Conservation (phyloP, 2,329 filamentous ascomycete genomes). For the Hypoxylon sp. region DNA sequence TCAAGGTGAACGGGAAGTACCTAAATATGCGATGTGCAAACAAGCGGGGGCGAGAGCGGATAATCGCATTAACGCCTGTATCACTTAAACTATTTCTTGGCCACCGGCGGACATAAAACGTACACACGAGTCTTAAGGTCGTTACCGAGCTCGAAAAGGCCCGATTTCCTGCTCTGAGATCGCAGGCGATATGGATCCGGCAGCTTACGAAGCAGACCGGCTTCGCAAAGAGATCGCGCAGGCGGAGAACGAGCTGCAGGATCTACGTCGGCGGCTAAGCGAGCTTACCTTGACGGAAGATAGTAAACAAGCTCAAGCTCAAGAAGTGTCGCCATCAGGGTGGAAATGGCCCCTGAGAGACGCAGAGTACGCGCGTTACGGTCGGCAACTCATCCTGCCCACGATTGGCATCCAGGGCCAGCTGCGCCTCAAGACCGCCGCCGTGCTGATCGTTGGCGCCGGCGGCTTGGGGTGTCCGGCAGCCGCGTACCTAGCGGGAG, state of each 20-base stretch:
- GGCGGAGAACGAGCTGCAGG: slow-evolving; percentile 57
- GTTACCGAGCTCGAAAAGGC: slow-evolving; percentile 3
- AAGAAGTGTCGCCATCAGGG: background rate
- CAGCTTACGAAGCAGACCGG: slow-evolving; percentile 44
- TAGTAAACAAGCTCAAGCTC: slow-evolving; percentile 5
- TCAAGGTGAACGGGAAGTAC: too few relatives aligned
- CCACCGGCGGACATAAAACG: too few relatives aligned
- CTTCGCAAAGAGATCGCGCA: slow-evolving; percentile 57
- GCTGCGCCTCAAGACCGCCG: slow-evolving; percentile 71
- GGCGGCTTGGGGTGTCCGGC: slow-evolving; percentile 93
- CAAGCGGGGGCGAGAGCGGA: slow-evolving; percentile 15
- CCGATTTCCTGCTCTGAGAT: background rate
- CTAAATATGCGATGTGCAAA: background rate
- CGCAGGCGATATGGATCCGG: slow-evolving; percentile 17
- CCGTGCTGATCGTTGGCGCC: slow-evolving; percentile 82
- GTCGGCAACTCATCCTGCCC: slow-evolving; percentile 88
- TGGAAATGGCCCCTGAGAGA: slow-evolving; percentile 73
- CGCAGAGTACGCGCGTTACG: slow-evolving; percentile 86
- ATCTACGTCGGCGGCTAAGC: slow-evolving; percentile 55
- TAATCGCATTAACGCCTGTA: slow-evolving; percentile 15
- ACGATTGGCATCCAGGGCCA: slow-evolving; percentile 83
- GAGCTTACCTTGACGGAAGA: slow-evolving; percentile 34
- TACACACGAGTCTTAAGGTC: slow-evolving; percentile 12
- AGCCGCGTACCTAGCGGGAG: slow-evolving; percentile 88
- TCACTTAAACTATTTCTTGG: too few relatives aligned